A percentile compares a stretch with the other conserved stretches of the same genome.
These are phyloP conservation scores for Lasiodiplodia theobromae DNA, from an alignment of 2,329 filamentous ascomycete genomes.

Conservation along the genomic window DNA sequence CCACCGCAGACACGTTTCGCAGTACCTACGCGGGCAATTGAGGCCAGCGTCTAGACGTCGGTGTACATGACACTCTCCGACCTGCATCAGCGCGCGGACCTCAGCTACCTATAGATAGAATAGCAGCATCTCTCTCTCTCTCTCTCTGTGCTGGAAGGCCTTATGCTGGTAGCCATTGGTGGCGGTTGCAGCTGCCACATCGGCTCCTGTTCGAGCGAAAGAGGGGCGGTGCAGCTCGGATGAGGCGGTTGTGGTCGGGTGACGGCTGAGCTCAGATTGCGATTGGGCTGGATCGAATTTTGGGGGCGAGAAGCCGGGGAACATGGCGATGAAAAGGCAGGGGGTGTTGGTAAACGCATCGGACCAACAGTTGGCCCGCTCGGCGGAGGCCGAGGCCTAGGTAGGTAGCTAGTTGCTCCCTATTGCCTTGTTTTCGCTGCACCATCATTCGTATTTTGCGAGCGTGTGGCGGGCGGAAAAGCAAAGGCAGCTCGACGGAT, in stretches of 20 bases:
- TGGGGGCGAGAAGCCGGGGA: conserved; percentile 17
- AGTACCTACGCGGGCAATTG: too few species aligned
- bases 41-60: too few species aligned
- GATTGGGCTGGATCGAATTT: background rate
- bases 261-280: conserved; percentile 12
- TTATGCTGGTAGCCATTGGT: background rate
- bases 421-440: conserved; percentile 20
- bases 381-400: background rate
- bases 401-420: background rate
- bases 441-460: conserved; percentile 12
- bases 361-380: background rate
- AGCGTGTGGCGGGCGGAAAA: background rate
- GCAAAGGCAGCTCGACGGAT: background rate
- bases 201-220: background rate
- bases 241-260: conserved; percentile 15
- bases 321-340: background rate
- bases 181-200: background rate
- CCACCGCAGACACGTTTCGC: background rate
- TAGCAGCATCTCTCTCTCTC: background rate
- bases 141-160: background rate
- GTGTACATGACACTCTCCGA: background rate
- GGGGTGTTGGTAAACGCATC: background rate
- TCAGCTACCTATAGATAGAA: background rate
- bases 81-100: background rate
- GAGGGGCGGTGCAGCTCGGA: background rate